These are phyloP conservation scores for Aspergillus brunneoviolaceus DNA, from an alignment of 2,329 filamentous ascomycete species.

Conservation along the genomic window DNA sequence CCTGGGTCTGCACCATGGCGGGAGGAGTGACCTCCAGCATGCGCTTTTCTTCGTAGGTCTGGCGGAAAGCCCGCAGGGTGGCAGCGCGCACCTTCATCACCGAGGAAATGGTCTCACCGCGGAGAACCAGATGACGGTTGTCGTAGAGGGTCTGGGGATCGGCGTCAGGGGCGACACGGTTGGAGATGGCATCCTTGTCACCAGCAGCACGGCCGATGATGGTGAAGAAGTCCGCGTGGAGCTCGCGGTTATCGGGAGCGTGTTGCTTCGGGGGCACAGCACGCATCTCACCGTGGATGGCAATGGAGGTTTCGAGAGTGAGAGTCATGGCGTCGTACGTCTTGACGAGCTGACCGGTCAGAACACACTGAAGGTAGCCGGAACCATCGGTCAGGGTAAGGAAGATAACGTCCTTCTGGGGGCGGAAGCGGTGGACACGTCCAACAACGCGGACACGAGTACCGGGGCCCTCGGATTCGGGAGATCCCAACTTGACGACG, in stretches of 20 bases:
- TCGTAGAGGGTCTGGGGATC: slow-evolving; percentile 75
- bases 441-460: slow-evolving; percentile 77
- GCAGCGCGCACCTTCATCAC: slow-evolving; percentile 84
- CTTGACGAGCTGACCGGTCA: slow-evolving; percentile 78
- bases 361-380: slow-evolving; percentile 78
- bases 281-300: slow-evolving; percentile 79
- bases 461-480: slow-evolving; percentile 60
- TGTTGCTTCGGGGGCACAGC: slow-evolving; percentile 74
- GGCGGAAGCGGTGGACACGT: slow-evolving; percentile 75
- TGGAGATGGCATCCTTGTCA: slow-evolving; percentile 89
- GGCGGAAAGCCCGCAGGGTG: slow-evolving; percentile 76
- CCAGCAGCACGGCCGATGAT: slow-evolving; percentile 77
- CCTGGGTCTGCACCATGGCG: slow-evolving; percentile 90
- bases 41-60: slow-evolving; percentile 72
- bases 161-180: slow-evolving; percentile 67
- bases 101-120: slow-evolving; percentile 78
- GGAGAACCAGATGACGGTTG: slow-evolving; percentile 79
- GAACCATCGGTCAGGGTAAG: slow-evolving; percentile 84
- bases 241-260: slow-evolving; percentile 80
- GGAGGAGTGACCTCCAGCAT: slow-evolving; percentile 84
- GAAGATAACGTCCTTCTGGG: slow-evolving; percentile 83
- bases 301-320: slow-evolving; percentile 82
- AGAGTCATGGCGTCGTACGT: slow-evolving; percentile 89
- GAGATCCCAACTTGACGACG: slow-evolving; percentile 55
- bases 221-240: slow-evolving; percentile 86